These are phyloP conservation scores for Starmerella riodocensis DNA, from an alignment of 805 yeast genomes.

Conservation along the genomic window DNA sequence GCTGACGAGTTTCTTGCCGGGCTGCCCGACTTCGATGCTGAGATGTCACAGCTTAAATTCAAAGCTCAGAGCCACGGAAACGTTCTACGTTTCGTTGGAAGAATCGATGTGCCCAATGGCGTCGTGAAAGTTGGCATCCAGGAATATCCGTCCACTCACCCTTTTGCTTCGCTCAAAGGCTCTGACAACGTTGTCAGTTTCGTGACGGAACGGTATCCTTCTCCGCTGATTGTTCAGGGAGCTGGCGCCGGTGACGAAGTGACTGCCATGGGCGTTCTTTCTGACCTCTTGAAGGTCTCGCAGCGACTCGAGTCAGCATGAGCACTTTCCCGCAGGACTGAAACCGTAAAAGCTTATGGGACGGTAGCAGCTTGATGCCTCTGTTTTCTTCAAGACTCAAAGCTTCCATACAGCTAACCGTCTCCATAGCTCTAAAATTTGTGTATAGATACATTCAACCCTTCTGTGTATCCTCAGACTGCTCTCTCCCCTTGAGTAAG, in stretches of 20 bases:
- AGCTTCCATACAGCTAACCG: no score
- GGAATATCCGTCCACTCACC: constrained; percentile 77
- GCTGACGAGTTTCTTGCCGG: constrained; percentile 68
- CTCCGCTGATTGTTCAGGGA: constrained; percentile 92
- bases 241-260: constrained; percentile 81
- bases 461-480: no score
- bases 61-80: constrained; percentile 73
- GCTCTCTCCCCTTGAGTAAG: no score
- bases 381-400: no score
- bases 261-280: constrained; percentile 81
- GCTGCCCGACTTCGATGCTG: constrained; percentile 72
- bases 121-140: constrained; percentile 65
- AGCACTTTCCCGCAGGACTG: no score
- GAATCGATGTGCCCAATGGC: constrained; percentile 53
- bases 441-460: no score
- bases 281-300: constrained; percentile 83
- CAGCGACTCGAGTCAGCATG: constrained; percentile 37
- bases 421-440: no score
- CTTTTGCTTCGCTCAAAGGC: constrained; percentile 90
- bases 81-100: constrained; percentile 88
- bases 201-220: constrained; percentile 79
- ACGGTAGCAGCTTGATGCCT: no score
- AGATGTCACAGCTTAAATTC: constrained; percentile 60
- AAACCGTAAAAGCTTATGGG: no score
- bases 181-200: constrained; percentile 92